A percentile compares a stretch with the other conserved stretches of the same genome.
phyloP scores from a whole-genome alignment of 257 asterid genomes.

The Nicotiana paniculata region DNA sequence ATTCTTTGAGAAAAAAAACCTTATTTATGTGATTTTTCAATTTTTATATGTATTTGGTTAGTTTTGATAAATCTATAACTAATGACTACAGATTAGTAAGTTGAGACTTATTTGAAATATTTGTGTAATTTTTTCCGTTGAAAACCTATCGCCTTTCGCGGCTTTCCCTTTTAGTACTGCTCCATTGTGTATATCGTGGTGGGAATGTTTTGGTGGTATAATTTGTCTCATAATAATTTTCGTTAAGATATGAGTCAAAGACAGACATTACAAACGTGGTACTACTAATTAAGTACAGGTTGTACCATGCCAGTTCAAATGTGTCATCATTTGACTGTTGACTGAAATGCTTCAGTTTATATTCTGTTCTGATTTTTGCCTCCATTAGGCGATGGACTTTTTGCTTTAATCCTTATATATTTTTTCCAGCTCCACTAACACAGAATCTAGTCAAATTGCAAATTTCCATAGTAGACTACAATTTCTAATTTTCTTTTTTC shows the following conservation, averaged over 20 bases:
- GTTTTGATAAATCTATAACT: too few relatives aligned
- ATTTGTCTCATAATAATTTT: neutral
- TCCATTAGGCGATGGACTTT: neutral
- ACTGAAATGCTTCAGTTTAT: neutral
- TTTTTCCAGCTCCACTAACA: neutral
- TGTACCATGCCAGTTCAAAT: neutral
- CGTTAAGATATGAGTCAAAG: neutral
- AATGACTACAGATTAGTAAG: too few relatives aligned
- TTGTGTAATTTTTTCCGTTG: neutral
- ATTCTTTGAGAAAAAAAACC: too few relatives aligned
- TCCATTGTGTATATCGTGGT: neutral
- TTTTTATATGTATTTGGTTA: too few relatives aligned
- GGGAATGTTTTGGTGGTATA: neutral
- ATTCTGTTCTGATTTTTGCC: conserved; percentile 2
- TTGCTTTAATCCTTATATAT: neutral
- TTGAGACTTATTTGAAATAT: too few relatives aligned
- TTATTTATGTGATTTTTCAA: too few relatives aligned
- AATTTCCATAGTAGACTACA: neutral
- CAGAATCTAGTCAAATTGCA: neutral
- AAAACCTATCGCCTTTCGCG: too few relatives aligned
- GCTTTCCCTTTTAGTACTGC: neutral
- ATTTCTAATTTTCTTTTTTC: neutral
- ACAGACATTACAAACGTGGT: neutral
- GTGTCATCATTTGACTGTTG: conserved; percentile 4
- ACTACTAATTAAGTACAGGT: neutral